Conservation (phyloP, 192 early-diverging fungal species). For the Gaertneriomyces semiglobifer region DNA sequence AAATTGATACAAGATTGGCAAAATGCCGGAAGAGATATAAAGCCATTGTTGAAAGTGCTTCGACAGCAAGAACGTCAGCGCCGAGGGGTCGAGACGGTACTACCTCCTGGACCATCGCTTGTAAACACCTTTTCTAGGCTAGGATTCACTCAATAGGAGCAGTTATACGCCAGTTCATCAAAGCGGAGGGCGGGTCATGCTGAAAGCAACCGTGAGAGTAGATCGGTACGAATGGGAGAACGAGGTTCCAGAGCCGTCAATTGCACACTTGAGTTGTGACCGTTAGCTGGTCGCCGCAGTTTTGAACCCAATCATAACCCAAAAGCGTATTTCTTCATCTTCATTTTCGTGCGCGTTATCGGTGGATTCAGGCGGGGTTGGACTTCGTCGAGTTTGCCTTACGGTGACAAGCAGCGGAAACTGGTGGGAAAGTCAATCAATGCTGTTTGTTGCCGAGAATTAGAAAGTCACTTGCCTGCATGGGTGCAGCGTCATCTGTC, state of each 20-base stretch:
- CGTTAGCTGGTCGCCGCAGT: too few species aligned
- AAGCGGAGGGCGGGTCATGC: too few species aligned
- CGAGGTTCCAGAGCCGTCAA: too few species aligned
- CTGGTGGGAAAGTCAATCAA: too few species aligned
- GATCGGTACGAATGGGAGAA: too few species aligned
- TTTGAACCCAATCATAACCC: background rate
- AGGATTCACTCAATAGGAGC: background rate
- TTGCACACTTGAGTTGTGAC: too few species aligned
- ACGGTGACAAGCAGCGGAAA: background rate
- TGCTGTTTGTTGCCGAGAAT: too few species aligned
- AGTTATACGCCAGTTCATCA: too few species aligned
- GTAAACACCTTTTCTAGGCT: constrained; percentile 8
- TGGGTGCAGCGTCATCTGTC: too few species aligned
- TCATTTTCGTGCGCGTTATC: background rate
- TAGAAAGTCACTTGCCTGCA: too few species aligned
- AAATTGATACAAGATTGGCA: constrained; percentile 31
- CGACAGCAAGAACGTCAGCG: constrained; percentile 11
- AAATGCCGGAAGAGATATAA: constrained; percentile 34
- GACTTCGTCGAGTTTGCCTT: background rate
- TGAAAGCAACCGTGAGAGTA: too few species aligned
- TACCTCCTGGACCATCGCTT: constrained; percentile 1
- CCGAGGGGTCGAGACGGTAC: background rate
- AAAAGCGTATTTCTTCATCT: background rate
- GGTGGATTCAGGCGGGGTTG: background rate
- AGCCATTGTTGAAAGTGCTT: constrained; percentile 32